Evolutionary conservation across 805 yeast genomes (phyloP), one percentile per base, ranked within the genome.

Genomic region (Candida nitratophila): DNA sequence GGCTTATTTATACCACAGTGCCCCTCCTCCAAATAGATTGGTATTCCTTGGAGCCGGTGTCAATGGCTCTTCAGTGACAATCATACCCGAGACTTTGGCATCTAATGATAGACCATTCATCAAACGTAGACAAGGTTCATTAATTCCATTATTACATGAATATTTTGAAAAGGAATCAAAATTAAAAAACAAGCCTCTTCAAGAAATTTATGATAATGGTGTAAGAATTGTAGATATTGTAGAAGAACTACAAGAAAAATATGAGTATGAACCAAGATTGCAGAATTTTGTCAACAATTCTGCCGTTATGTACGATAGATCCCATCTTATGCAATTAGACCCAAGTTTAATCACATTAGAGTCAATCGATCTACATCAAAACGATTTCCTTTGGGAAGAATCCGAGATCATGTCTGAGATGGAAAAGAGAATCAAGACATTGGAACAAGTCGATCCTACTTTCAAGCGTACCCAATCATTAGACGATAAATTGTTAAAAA

Each of bases 41-140:
- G 55, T 57, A 2, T 53, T 68, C 35, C 40, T 66, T 9, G 70
- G 71, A 8, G 59, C 54, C 3, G 60, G 55, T 26, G 35, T 52
- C 19, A 38, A 47, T 34, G 47, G 52, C 16, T 45, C 55, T 7
- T 49, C 61, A 2, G 47, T 64, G 10, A 52, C 60, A 2, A 46
- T 65, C n/a, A 59, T 64, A 3, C 51, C 60, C 2, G 50, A 47
- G n/a, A 40, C 45, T 24, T 32, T 32, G 11, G 4, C 47, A n/a
- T 44, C 49, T 16, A 34, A 50, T 10, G 42, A 40, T 27, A 38
- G 34, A 22, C 50, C 52, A 9, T 35, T 44, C 20, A 34, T 45
- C 20, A 31, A 36, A 29, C 10, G 40, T 20, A 43, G 46, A 8
- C 38, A 46, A 14, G 45, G 49, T 38, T 24, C 53, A 37, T 32